Evolutionary conservation across 2,329 filamentous ascomycete species (phyloP).

Genomic region (Apiospora aurea): DNA sequence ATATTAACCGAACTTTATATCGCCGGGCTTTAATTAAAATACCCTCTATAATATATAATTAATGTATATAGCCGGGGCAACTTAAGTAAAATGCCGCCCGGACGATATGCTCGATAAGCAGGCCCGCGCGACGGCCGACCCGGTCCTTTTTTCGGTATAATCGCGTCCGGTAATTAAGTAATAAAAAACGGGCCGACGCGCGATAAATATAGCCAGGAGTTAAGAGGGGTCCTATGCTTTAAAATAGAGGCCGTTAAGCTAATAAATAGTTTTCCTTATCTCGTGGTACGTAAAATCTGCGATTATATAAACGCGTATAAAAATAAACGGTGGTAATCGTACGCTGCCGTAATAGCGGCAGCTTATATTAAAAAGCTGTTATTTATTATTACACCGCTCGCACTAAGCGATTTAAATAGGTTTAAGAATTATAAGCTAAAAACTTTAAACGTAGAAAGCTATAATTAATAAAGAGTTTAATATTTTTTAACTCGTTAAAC

Average conservation of each 20-base stretch:
- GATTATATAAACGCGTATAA: conserved; percentile 42
- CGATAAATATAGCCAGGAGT: conserved; percentile 24
- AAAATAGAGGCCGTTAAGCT: conserved; percentile 38
- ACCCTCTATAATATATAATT: neutral
- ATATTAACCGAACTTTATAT: neutral
- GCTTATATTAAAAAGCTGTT: conserved; percentile 36
- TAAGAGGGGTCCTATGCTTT: conserved; percentile 28
- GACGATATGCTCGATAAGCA: neutral
- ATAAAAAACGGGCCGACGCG: conserved; percentile 29
- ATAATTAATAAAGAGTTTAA: conserved; percentile 2
- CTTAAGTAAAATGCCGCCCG: neutral
- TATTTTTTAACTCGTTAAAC: neutral
- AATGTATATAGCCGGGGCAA: neutral
- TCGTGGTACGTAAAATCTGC: conserved; percentile 43
- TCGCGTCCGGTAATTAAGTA: conserved; percentile 32
- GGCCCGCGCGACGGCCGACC: neutral
- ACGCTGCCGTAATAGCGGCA: conserved; percentile 36
- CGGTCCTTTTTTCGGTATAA: conserved; percentile 21
- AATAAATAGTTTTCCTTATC: conserved; percentile 37
- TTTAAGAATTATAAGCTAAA: neutral
- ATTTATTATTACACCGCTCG: neutral
- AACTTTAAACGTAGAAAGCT: neutral
- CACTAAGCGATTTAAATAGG: neutral
- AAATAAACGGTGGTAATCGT: conserved; percentile 35
- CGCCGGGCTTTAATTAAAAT: neutral